A percentile compares a stretch with the other conserved stretches of the same genome.
Conservation (phyloP, 148 eudicot species). For the Linanthus parryae region DNA sequence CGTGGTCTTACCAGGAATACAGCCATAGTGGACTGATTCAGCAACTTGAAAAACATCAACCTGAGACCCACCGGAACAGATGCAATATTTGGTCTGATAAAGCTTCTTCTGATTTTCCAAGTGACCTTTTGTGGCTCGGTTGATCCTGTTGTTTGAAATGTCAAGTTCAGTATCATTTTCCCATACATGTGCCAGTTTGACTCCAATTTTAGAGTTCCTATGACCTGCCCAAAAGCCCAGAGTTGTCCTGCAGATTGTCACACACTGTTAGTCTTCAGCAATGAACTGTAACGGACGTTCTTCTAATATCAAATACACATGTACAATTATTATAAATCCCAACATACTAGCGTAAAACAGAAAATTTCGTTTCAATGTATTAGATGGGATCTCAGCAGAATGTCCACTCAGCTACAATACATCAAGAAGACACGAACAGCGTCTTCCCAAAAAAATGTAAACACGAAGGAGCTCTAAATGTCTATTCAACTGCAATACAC, state of each 20-base stretch:
- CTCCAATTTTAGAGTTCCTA: conserved; percentile 58
- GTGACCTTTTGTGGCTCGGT: conserved; percentile 47
- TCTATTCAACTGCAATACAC: too few relatives aligned
- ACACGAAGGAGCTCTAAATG: too few relatives aligned
- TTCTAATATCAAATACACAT: too few relatives aligned
- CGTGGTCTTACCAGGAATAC: conserved; percentile 52
- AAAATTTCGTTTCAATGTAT: too few relatives aligned
- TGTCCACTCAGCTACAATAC: too few relatives aligned
- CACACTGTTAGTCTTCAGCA: too few relatives aligned
- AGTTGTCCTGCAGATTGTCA: conserved; percentile 48
- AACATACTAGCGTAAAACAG: too few relatives aligned
- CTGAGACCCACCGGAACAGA: conserved; percentile 69
- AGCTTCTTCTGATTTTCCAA: conserved; percentile 48
- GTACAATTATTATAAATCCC: too few relatives aligned
- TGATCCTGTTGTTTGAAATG: conserved; percentile 53
- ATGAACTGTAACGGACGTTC: too few relatives aligned
- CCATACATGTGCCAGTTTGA: conserved; percentile 51
- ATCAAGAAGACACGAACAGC: too few relatives aligned
- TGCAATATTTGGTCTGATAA: conserved; percentile 49
- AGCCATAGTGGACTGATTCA: conserved; percentile 66
- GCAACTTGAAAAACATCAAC: conserved; percentile 60
- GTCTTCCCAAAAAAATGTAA: too few relatives aligned
- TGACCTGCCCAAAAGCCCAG: conserved; percentile 68
- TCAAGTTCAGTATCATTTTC: conserved; percentile 65
- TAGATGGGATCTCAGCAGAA: too few relatives aligned